Base-by-base conservation (phyloP, 805 yeast genomes). In the Candida easanensis region DNA sequence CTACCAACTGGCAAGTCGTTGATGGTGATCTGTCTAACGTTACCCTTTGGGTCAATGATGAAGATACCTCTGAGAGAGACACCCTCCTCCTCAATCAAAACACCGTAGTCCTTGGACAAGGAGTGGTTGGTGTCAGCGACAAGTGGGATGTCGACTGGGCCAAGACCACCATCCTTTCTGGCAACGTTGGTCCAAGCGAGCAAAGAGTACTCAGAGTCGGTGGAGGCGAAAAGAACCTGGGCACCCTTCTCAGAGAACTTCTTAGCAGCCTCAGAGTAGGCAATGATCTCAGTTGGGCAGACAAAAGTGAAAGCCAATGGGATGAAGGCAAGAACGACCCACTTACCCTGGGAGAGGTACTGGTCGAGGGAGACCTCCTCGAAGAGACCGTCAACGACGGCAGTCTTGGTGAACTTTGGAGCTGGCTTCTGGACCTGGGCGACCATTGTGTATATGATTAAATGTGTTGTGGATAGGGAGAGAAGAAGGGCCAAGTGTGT, bases 1-100 rank as follows among this genome's bases (percentile, higher is more conserved):
- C 99, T 89, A 70, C 99, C 99, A 58, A 93, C 99, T 70, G 99
- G 97, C 70, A 91, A 84, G 73, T 93, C 98, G 80, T 93, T 93
- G 79, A 93, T 78, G 74, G 98, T 91, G 74, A 85, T 77, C 78
- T 93, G 99, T 84, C 98, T 88, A 62, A 93, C 80, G 60, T 69
- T 69, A 62, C 97, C 97, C 72, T 84, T 79, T 68, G 98, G 98
- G 77, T 93, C 98, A 63, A 93, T 93, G 73, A 93, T 73, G 78
- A 93, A 93, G 73, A 91, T 84, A 71, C 99, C 99, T 81, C 99
- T 89, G 68, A 91, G 80, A 60, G 96, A 96, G 63, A 93, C 70
- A 74, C 99, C 99, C 63, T 79, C 97, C 56, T 93, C 98, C 79
- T 85, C 95, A 52, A 93, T 73, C 67, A 93, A 81, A 51, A 93